Conservation (phyloP, 345 rosid species). For the Ricinus communis region DNA sequence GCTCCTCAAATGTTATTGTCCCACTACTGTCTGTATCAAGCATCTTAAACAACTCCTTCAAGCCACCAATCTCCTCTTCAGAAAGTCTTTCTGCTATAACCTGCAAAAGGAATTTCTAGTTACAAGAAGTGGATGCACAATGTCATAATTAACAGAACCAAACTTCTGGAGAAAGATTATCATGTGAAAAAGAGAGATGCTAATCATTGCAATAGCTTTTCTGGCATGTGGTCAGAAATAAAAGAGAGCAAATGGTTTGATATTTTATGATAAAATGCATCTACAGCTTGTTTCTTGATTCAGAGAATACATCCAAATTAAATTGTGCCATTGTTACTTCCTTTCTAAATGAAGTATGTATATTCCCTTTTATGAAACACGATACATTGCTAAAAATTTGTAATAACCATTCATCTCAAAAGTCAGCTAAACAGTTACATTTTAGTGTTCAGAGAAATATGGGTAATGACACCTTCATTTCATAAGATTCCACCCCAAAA, state of each 20-base stretch:
- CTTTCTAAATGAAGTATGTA: neutral
- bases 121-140: slow-evolving; percentile 12
- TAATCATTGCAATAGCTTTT: neutral
- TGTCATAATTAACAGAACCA: neutral
- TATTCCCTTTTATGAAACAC: neutral
- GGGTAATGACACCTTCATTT: too few species aligned
- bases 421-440: too few species aligned
- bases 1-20: slow-evolving; percentile 86
- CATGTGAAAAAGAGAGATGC: neutral
- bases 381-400: neutral
- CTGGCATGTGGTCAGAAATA: neutral
- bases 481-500: too few species aligned
- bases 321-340: neutral
- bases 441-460: too few species aligned
- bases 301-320: too few species aligned
- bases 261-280: too few species aligned
- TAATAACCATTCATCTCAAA: neutral
- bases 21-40: slow-evolving; percentile 93
- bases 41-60: slow-evolving; percentile 92
- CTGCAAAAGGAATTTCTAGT: slow-evolving; percentile 35
- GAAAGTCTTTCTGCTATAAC: slow-evolving; percentile 98
- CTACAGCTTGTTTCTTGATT: too few species aligned
- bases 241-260: neutral
- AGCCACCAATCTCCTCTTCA: slow-evolving; percentile 96
- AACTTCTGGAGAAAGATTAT: too few species aligned